Conservation (phyloP, 495 filamentous ascomycete species). For the Penicillium pulvis region DNA sequence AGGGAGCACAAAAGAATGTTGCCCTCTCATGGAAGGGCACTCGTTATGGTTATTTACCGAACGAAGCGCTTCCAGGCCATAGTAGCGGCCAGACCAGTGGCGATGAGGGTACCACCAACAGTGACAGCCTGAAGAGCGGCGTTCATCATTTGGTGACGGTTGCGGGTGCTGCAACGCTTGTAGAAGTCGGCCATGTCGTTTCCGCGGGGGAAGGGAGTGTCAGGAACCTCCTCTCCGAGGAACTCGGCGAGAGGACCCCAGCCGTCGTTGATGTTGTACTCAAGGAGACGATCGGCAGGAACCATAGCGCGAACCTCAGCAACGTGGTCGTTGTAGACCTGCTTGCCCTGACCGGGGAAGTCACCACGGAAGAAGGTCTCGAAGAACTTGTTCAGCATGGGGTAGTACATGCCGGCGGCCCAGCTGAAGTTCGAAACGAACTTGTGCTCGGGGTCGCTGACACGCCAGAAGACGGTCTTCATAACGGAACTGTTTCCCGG, state of each 20-base stretch:
- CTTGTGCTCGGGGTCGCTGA: slow-evolving; percentile 55
- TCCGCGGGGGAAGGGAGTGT: slow-evolving; percentile 46
- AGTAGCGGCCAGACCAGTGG: slow-evolving; percentile 41
- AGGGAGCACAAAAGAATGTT: background rate
- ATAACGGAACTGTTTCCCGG: slow-evolving; percentile 42
- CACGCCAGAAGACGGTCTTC: slow-evolving; percentile 57
- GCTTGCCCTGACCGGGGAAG: slow-evolving; percentile 53
- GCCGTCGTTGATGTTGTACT: slow-evolving; percentile 65
- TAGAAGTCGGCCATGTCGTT: slow-evolving; percentile 62
- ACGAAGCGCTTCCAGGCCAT: slow-evolving; percentile 47
- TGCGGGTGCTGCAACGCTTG: slow-evolving; percentile 57
- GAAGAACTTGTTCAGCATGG: slow-evolving; percentile 62
- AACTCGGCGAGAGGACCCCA: slow-evolving; percentile 71
- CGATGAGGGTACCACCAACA: slow-evolving; percentile 48
- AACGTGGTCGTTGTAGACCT: slow-evolving; percentile 51
- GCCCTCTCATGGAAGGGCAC: background rate
- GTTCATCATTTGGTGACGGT: slow-evolving; percentile 65
- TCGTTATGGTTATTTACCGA: slow-evolving; percentile 28
- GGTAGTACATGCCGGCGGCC: slow-evolving; percentile 60
- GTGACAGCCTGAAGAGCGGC: slow-evolving; percentile 54
- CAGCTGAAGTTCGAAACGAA: slow-evolving; percentile 55
- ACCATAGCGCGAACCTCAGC: slow-evolving; percentile 48
- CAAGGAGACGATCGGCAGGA: slow-evolving; percentile 54
- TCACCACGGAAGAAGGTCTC: slow-evolving; percentile 56
- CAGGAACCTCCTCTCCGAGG: slow-evolving; percentile 60